phyloP scores from a whole-genome alignment of 768 basidiomycete genomes.

The Trametes gibbosa region DNA sequence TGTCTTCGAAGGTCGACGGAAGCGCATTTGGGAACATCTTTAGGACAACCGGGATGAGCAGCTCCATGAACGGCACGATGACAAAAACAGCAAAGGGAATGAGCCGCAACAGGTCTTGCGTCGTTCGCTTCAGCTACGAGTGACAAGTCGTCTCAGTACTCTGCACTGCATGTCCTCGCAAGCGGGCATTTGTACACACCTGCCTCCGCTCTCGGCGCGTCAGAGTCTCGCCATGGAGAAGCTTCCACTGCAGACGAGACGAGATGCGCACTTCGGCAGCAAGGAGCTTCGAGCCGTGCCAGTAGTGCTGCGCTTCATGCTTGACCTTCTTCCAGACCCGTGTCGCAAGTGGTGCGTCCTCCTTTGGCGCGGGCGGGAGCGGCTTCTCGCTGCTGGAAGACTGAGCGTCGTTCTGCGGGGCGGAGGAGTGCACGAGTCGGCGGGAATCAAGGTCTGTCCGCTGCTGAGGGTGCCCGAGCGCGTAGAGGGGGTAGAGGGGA shows the following conservation, averaged over 20 bases:
- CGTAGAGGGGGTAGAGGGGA: background rate
- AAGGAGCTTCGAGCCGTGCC: constrained; percentile 92
- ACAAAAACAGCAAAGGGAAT: constrained; percentile 95
- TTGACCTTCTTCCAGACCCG: constrained; percentile 92
- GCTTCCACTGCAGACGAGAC: constrained; percentile 82
- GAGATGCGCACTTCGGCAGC: constrained; percentile 94
- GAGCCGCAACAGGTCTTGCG: constrained; percentile 86
- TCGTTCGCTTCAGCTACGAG: constrained; percentile 82
- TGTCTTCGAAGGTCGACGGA: constrained; percentile 97
- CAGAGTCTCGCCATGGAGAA: constrained; percentile 85
- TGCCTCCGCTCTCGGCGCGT: constrained; percentile 94
- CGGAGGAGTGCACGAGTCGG: constrained; percentile 14
- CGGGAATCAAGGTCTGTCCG: constrained; percentile 3
- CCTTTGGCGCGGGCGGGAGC: constrained; percentile 40
- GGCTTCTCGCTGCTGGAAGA: constrained; percentile 35
- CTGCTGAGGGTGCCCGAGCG: background rate
- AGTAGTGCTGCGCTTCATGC: constrained; percentile 94
- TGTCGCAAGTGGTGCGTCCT: constrained; percentile 46
- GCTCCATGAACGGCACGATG: constrained; percentile 97
- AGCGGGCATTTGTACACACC: constrained; percentile 42
- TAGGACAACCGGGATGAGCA: constrained; percentile 91
- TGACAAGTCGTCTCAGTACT: background rate
- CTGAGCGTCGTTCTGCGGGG: constrained; percentile 20
- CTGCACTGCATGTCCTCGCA: too few relatives aligned
- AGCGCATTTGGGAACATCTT: constrained; percentile 99